Evolutionary conservation across 345 rosid genomes (phyloP), one percentile per base, ranked within the genome.

Genomic region (Citrus maxima): DNA sequence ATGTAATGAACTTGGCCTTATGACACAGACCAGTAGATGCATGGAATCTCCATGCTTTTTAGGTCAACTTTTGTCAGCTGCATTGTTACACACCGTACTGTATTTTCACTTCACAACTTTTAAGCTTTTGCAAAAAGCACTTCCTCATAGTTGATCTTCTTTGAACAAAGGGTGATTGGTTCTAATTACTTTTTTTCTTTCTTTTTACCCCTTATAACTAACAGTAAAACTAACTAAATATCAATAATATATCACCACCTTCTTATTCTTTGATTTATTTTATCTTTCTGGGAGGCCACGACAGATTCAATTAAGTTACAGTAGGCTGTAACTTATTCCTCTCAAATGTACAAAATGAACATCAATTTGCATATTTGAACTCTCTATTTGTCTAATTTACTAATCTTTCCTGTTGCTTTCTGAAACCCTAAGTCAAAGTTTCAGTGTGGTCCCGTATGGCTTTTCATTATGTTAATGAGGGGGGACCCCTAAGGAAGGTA

Each of bases 41-140:
- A 46, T 76, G 80, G 81, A 77, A 71, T 83, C 66, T 77, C 79
- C 70, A 22, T 65, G 72, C 80, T 42, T 76, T 75, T 35, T 62
- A 7, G 78, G 62, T 75, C 79, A 80, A 73, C 61, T 73, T 72
- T 72, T 27, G 74, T 79, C 80, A 30, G 51, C 61, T 69, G 74
- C 72, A 58, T 79, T 32, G 18, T 69, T 71, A 13, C 61, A 38
- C 79, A 34, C n/a, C 18, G 81, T 76, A 28, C n/a, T 25, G 83
- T 76, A 55, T 55, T 80, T 68, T 74, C 82, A 77, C 76, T 71
- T 77, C 83, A 49, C 75, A 59, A 56, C 79, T 70, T 62, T 19
- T 27, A 61, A 27, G 59, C 74, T 59, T 74, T 46, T 40, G 30
- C 40, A 56, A 46, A 64, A 46, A 51, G 51, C 62, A 49, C 62